phyloP scores from a whole-genome alignment of 2,329 filamentous ascomycete genomes.

The Fusarium sp. region DNA sequence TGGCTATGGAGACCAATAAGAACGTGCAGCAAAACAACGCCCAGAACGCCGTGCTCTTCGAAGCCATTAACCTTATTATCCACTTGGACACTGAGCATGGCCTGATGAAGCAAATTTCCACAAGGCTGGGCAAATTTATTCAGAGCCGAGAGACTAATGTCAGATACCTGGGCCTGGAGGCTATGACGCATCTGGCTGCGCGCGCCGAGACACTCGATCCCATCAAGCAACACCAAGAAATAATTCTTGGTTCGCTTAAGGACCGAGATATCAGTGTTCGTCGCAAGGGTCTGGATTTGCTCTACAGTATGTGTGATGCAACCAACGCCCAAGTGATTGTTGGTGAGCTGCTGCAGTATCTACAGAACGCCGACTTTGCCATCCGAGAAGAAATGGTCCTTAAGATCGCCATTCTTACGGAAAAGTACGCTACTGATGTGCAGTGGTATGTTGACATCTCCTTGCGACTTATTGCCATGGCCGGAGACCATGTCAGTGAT shows the following conservation, averaged over 20 bases:
- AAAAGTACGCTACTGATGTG: constrained; percentile 97
- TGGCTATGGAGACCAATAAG: constrained; percentile 93
- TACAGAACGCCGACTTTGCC: constrained; percentile 96
- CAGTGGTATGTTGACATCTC: constrained; percentile 99
- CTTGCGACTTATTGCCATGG: constrained; percentile 91
- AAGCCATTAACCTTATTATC: constrained; percentile 98
- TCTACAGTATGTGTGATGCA: constrained; percentile 99
- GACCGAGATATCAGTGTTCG: constrained; percentile 98
- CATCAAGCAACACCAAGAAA: constrained; percentile 97
- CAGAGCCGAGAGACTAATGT: constrained; percentile 98
- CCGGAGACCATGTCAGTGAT: constrained; percentile 97
- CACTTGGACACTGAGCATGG: constrained; percentile 95
- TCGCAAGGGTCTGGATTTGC: constrained; percentile 91
- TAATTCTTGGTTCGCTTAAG: constrained; percentile 92
- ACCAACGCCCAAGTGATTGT: constrained; percentile 96
- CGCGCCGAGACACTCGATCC: constrained; percentile 93
- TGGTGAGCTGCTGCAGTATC: constrained; percentile 89
- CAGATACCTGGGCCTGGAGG: constrained; percentile 92
- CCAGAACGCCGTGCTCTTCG: constrained; percentile 96
- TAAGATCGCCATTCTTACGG: constrained; percentile 97
- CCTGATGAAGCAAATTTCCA: constrained; percentile 95
- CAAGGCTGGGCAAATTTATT: constrained; percentile 92
- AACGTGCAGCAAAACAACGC: constrained; percentile 99
- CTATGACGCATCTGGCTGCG: constrained; percentile 97
- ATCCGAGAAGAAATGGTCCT: constrained; percentile 99